These are phyloP conservation scores for Ogataea zsoltii DNA, from an alignment of 805 yeast genomes.

Conservation along the genomic window DNA sequence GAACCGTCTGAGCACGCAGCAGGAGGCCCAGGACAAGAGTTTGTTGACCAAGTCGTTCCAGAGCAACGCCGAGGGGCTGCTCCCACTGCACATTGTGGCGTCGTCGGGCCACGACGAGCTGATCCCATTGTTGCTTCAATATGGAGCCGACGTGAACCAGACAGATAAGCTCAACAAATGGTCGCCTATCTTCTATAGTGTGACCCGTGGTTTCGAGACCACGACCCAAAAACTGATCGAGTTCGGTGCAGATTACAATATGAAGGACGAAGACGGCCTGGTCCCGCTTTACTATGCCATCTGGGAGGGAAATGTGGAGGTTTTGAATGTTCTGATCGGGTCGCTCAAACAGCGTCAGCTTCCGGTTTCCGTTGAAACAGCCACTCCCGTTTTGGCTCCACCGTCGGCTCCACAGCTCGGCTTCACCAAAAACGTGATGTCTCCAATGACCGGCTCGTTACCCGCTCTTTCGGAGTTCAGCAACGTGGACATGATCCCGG, in stretches of 20 bases:
- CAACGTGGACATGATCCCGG: conserved; percentile 79
- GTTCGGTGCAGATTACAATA: conserved; percentile 66
- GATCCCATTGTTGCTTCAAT: conserved; percentile 64
- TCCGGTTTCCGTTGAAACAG: too few species aligned
- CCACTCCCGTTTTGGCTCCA: conserved; percentile 2
- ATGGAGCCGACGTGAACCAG: conserved; percentile 76
- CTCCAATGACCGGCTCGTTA: conserved; percentile 11
- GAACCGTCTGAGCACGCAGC: conserved; percentile 32
- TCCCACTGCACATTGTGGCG: conserved; percentile 86
- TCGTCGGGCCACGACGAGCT: conserved; percentile 75
- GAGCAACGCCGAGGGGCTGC: conserved; percentile 84
- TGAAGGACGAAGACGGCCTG: conserved; percentile 77
- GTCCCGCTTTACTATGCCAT: conserved; percentile 87
- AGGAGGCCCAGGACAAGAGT: conserved; percentile 28
- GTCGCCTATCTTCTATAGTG: conserved; percentile 92
- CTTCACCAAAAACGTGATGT: conserved; percentile 12
- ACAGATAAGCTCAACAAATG: conserved; percentile 86
- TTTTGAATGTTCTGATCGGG: conserved; percentile 64
- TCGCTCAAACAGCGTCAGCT: conserved; percentile 13
- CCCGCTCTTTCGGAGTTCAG: conserved; percentile 22
- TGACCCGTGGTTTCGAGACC: conserved; percentile 74
- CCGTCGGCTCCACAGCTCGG: conserved; percentile 22
- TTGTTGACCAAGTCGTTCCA: conserved; percentile 44
- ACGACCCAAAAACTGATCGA: conserved; percentile 71
- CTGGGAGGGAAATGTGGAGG: conserved; percentile 90